Conservation (phyloP, 495 filamentous ascomycete genomes). For the Xylaria flabelliformis region DNA sequence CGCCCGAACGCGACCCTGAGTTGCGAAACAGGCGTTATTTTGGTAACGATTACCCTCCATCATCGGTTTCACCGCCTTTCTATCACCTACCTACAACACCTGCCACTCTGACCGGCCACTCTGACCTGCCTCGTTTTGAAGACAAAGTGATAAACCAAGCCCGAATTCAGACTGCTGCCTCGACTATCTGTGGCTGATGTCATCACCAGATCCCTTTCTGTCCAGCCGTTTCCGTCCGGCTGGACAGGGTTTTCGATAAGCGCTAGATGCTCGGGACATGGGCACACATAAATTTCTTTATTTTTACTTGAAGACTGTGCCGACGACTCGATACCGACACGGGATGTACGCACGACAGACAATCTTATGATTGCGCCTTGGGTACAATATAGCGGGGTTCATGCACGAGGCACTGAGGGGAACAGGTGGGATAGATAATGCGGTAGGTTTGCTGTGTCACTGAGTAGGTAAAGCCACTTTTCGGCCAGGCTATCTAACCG, state of each 20-base stretch:
- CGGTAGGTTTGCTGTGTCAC: background rate
- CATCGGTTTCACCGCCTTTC: constrained; percentile 24
- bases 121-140: background rate
- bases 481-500: background rate
- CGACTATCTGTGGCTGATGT: background rate
- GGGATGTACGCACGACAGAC: background rate
- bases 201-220: constrained; percentile 6
- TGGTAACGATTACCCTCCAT: constrained; percentile 17
- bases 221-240: constrained; percentile 4
- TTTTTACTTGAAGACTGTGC: constrained; percentile 3
- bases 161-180: constrained; percentile 11
- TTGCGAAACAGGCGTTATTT: background rate
- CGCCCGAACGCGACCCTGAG: constrained; percentile 21
- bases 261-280: background rate
- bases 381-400: constrained; percentile 6
- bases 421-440: constrained; percentile 15
- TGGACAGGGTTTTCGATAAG: background rate
- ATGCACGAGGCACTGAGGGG: background rate
- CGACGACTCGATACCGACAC: constrained; percentile 1
- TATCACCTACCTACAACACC: background rate
- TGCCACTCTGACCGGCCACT: background rate
- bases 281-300: background rate
- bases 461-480: background rate
- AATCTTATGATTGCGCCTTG: background rate
- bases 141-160: background rate